Evolutionary conservation across 129 eudicot species (phyloP).

Genomic region (sunflower (Helianthus annuus)): DNA sequence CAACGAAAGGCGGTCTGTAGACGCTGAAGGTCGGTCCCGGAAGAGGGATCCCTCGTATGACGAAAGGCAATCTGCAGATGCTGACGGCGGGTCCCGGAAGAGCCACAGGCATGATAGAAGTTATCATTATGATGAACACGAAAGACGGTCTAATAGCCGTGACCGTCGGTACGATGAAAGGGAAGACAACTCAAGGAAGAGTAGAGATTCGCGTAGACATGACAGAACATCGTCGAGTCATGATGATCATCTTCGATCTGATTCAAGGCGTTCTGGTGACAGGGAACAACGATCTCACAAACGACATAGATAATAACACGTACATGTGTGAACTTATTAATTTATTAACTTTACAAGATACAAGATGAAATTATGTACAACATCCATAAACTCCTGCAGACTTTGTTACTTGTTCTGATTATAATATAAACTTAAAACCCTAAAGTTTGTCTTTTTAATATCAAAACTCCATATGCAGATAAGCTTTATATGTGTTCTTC

Average conservation of each 20-base stretch:
- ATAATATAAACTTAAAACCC: constrained; percentile 7
- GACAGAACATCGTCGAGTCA: constrained; percentile 40
- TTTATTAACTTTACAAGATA: constrained; percentile 26
- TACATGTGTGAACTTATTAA: not conserved
- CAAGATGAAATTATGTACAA: constrained; percentile 11
- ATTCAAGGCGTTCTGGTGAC: constrained; percentile 37
- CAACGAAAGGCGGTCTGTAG: constrained; percentile 39
- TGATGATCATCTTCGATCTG: constrained; percentile 31
- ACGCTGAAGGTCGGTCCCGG: constrained; percentile 37
- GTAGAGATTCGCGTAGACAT: constrained; percentile 42
- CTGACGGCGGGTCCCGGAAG: constrained; percentile 37
- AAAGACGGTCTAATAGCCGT: constrained; percentile 48
- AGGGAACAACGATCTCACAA: constrained; percentile 46
- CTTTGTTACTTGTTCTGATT: constrained; percentile 14
- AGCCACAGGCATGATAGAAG: constrained; percentile 39
- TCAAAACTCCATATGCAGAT: constrained; percentile 18
- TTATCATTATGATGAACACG: constrained; percentile 29
- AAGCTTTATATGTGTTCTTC: constrained; percentile 2
- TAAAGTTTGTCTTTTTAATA: not conserved
- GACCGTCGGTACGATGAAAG: constrained; percentile 33
- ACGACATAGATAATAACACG: constrained; percentile 32
- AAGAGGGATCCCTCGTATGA: constrained; percentile 36
- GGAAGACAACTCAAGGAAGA: constrained; percentile 40
- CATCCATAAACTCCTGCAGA: constrained; percentile 14
- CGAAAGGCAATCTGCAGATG: constrained; percentile 40